Percentiles rank a stretch among this genome's conserved stretches.
These are phyloP conservation scores for Scutellaria minor DNA, from an alignment of 257 asterid species.

Conservation along the genomic window DNA sequence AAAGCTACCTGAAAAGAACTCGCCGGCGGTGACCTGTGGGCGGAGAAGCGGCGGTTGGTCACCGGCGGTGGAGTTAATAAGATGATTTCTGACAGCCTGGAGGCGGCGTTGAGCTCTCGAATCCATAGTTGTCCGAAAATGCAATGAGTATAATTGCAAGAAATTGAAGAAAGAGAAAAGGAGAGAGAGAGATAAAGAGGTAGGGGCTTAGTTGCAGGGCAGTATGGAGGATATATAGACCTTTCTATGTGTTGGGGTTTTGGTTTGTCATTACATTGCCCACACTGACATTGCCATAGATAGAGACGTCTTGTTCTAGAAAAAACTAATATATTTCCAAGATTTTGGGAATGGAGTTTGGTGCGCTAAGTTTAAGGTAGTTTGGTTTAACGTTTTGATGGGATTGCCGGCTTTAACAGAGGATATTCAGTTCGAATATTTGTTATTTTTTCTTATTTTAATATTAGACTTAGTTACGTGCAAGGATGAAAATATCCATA, in stretches of 20 bases:
- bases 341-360: neutral
- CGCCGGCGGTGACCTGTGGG: conserved; percentile 43
- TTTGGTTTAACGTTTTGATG: conserved; percentile 16
- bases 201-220: neutral
- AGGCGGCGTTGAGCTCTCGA: conserved; percentile 53
- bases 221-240: neutral
- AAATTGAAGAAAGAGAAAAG: conserved; percentile 1
- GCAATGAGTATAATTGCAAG: neutral
- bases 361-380: neutral
- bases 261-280: conserved; percentile 9
- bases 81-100: conserved; percentile 44
- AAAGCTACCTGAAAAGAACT: conserved; percentile 42
- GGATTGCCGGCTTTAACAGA: conserved; percentile 14
- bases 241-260: neutral
- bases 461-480: neutral
- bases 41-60: conserved; percentile 41
- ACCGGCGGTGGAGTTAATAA: conserved; percentile 34
- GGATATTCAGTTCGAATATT: no score
- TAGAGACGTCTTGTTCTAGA: neutral
- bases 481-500: no score
- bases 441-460: no score
- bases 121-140: conserved; percentile 32
- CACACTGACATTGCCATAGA: conserved; percentile 5
- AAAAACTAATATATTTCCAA: no score
- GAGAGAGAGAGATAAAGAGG: neutral